Conservation (phyloP, 164 flowering plant genomes). For the Cinnamomum micranthum region DNA sequence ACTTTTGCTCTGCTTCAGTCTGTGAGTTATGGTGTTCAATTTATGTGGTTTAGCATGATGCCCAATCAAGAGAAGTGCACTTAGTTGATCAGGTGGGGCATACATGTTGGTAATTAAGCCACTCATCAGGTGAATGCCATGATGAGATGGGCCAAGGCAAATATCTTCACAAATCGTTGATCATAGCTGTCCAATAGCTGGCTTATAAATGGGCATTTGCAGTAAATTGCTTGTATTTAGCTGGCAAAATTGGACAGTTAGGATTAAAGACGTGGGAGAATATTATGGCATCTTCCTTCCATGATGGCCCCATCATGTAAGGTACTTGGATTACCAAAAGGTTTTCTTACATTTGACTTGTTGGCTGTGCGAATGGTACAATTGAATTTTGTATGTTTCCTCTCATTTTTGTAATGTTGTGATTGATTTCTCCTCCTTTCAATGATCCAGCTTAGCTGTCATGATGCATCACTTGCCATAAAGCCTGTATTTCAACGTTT, state of each 20-base stretch:
- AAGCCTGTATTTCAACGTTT: constrained; percentile 96
- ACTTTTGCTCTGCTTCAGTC: neutral
- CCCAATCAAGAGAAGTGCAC: neutral
- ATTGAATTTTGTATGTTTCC: neutral
- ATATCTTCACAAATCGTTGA: neutral
- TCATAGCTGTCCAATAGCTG: neutral
- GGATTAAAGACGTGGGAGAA: neutral
- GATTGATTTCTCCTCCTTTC: constrained; percentile 3
- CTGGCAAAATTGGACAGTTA: neutral
- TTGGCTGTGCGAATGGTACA: neutral
- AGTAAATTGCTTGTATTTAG: neutral
- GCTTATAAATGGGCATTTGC: neutral
- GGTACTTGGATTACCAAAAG: neutral
- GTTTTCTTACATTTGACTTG: neutral
- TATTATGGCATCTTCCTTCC: neutral
- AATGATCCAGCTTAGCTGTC: constrained; percentile 79
- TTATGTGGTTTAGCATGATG: neutral
- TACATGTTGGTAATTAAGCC: neutral
- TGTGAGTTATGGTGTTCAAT: neutral
- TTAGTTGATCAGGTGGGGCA: neutral
- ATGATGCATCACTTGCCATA: constrained; percentile 98
- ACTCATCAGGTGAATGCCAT: neutral
- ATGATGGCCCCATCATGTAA: neutral
- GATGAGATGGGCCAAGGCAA: neutral
- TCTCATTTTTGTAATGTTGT: neutral